Percentiles rank a stretch among this genome's conserved stretches.
Conservation (phyloP, 169 alveolate genomes). For the Plasmodium adleri region DNA sequence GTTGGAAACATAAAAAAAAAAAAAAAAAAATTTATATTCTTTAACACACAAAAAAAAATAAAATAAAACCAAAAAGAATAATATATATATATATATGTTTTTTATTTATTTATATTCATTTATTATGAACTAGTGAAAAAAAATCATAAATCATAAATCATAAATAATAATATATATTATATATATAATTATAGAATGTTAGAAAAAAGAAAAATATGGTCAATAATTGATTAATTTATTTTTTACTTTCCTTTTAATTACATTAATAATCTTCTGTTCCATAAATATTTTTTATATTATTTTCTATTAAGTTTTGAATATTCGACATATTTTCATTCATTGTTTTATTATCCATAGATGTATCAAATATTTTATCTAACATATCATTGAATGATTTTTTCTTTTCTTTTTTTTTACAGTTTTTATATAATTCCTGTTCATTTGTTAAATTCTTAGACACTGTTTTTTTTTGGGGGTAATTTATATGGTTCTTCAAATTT, state of each 20-base stretch:
- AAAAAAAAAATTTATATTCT: no score
- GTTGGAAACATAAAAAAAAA: no score
- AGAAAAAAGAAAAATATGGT: neutral
- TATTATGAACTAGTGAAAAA: neutral
- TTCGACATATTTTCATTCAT: slow-evolving; percentile 36
- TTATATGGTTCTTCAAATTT: neutral
- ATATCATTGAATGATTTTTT: slow-evolving; percentile 31
- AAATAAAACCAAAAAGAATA: no score
- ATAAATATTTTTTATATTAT: slow-evolving; percentile 47
- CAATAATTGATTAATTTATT: neutral
- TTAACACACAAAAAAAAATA: no score
- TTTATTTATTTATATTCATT: no score
- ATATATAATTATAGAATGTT: neutral
- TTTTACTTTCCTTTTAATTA: no score
- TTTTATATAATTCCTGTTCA: neutral
- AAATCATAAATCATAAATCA: neutral
- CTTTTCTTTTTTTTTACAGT: slow-evolving; percentile 3
- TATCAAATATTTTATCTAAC: slow-evolving; percentile 36
- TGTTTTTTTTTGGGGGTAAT: neutral
- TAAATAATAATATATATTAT: neutral
- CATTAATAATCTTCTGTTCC: slow-evolving; percentile 15
- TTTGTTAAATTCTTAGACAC: neutral
- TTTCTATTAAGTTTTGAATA: slow-evolving; percentile 56
- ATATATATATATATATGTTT: no score
- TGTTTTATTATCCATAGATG: slow-evolving; percentile 39